Conservation (phyloP, 257 asterid genomes). For the Ophiorrhiza pumila region DNA sequence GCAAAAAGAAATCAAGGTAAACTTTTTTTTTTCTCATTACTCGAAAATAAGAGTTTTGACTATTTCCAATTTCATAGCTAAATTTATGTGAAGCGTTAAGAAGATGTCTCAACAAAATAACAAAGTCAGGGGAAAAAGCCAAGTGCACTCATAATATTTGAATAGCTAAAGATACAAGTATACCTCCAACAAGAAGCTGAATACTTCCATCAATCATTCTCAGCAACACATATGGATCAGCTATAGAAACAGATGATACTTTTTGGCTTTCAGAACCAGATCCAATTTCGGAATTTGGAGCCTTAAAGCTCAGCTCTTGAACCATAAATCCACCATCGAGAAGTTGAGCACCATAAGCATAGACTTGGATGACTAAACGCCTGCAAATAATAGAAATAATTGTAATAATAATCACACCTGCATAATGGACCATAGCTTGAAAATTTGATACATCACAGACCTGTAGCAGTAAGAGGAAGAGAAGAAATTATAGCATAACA, state of each 20-base stretch:
- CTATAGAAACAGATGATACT: constrained; percentile 85
- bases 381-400: constrained; percentile 36
- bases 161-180: background rate
- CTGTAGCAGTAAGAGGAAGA: constrained; percentile 2
- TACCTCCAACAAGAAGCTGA: constrained; percentile 98
- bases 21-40: background rate
- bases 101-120: background rate
- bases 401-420: constrained; percentile 11
- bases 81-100: background rate
- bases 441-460: background rate
- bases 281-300: constrained; percentile 63
- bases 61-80: background rate
- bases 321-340: constrained; percentile 97
- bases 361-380: constrained; percentile 93
- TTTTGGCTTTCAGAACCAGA: constrained; percentile 59
- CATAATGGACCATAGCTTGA: background rate
- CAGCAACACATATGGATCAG: constrained; percentile 91
- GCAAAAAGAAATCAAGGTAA: background rate
- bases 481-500: background rate
- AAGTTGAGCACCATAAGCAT: constrained; percentile 88
- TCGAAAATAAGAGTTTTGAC: background rate
- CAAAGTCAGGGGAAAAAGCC: background rate
- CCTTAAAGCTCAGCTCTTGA: constrained; percentile 82
- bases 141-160: background rate
- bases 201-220: constrained; percentile 91